Percentiles rank a stretch among this genome's conserved stretches.
Evolutionary conservation across 1,139 yeast species (phyloP).

Genomic region (Hemisphaericaspora xylofermentans): DNA sequence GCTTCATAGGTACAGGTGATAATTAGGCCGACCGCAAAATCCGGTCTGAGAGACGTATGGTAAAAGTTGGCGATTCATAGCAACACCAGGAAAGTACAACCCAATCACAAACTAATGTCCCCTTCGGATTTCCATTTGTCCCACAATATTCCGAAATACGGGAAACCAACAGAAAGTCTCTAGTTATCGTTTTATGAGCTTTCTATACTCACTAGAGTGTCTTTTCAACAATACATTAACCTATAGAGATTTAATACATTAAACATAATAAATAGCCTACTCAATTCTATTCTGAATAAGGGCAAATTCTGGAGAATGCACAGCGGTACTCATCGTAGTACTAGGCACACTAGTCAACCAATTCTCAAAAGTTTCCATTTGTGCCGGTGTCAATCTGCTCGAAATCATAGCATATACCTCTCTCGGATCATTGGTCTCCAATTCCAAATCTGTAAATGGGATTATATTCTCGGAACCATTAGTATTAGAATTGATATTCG

Average conservation of each 20-base stretch:
- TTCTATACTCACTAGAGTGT: too few species aligned
- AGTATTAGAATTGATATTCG: not conserved
- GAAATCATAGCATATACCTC: constrained; percentile 4
- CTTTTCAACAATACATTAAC: not conserved
- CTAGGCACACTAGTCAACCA: constrained; percentile 1
- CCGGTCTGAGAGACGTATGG: too few species aligned
- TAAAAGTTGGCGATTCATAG: too few species aligned
- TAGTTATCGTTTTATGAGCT: too few species aligned
- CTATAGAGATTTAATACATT: not conserved
- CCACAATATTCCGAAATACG: too few species aligned
- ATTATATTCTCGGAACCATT: not conserved
- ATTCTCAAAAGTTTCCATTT: constrained; percentile 7
- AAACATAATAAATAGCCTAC: not conserved
- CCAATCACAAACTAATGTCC: too few species aligned
- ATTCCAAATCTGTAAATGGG: constrained; percentile 2
- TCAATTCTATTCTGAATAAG: not conserved
- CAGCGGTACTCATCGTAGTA: not conserved
- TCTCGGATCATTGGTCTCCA: constrained; percentile 5
- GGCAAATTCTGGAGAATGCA: constrained; percentile 1
- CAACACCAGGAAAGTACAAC: too few species aligned
- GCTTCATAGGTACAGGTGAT: too few species aligned
- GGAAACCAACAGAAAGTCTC: too few species aligned
- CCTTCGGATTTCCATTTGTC: too few species aligned
- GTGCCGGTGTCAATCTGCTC: constrained; percentile 5
- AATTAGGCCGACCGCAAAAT: too few species aligned